Conservation (phyloP, 75 land plant genomes). For the Cryptomeria japonica region DNA sequence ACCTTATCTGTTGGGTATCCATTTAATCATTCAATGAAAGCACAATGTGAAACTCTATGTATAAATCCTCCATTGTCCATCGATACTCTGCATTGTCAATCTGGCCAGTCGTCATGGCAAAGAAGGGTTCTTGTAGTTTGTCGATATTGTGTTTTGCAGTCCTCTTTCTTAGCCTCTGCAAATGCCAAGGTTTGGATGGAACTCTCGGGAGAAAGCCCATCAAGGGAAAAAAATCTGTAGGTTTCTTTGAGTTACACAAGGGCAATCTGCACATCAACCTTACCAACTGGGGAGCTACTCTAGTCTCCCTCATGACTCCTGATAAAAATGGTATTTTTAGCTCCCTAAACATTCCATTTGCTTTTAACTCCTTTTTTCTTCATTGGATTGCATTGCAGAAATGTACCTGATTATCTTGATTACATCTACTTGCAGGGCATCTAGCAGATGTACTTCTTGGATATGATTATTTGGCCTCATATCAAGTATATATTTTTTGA, state of each 20-base stretch:
- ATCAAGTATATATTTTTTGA: slow-evolving; percentile 3
- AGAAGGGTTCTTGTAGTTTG: not conserved
- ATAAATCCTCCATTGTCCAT: not conserved
- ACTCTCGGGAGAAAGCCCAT: not conserved
- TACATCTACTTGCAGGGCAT: slow-evolving; percentile 11
- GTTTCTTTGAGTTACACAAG: not conserved
- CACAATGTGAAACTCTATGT: not conserved
- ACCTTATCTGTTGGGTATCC: not conserved
- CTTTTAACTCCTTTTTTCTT: not conserved
- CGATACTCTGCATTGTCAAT: not conserved
- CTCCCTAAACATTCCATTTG: not conserved
- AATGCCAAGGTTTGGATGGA: not conserved
- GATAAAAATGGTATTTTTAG: slow-evolving; percentile 17
- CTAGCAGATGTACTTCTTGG: slow-evolving; percentile 23
- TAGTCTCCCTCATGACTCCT: slow-evolving; percentile 17
- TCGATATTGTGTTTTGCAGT: not conserved
- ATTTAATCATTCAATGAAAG: not conserved
- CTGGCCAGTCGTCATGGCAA: not conserved
- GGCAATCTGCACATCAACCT: slow-evolving; percentile 15
- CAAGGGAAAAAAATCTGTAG: not conserved
- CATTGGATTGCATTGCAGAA: not conserved
- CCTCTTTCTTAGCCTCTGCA: not conserved
- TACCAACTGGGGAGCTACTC: slow-evolving; percentile 44
- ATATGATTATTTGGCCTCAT: slow-evolving; percentile 14
- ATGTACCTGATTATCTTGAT: slow-evolving; percentile 5